These are phyloP conservation scores for Candida sp. DNA, from an alignment of 1,139 yeast genomes.

Conservation along the genomic window DNA sequence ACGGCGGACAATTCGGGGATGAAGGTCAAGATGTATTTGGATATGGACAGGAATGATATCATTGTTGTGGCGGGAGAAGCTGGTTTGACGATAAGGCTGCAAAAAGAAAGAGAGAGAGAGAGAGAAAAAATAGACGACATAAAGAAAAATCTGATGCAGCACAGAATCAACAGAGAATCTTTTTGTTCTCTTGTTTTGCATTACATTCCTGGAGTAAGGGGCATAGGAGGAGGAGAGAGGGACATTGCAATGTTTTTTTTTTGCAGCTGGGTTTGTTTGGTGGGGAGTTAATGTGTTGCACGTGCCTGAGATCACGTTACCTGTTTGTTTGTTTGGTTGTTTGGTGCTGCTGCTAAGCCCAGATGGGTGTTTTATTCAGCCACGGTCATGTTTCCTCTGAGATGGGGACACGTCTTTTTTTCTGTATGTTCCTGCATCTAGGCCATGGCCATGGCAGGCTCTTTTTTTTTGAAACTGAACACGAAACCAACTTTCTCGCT, in stretches of 20 bases:
- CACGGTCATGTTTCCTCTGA: too few relatives aligned
- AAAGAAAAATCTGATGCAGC: background rate
- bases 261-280: too few relatives aligned
- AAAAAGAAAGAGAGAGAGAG: slow-evolving; percentile 2
- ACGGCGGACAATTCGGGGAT: slow-evolving; percentile 6
- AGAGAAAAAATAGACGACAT: background rate
- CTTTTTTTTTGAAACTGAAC: background rate
- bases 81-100: slow-evolving; percentile 1
- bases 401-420: background rate
- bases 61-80: background rate
- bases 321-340: too few relatives aligned
- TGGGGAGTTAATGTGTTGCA: too few relatives aligned
- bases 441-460: background rate
- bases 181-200: background rate
- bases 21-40: slow-evolving; percentile 1
- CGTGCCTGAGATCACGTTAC: background rate
- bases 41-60: slow-evolving; percentile 6
- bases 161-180: background rate
- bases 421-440: background rate
- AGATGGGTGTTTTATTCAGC: too few relatives aligned
- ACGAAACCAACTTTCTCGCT: background rate
- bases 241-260: too few relatives aligned
- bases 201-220: background rate
- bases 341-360: background rate
- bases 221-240: background rate